Evolutionary conservation across 768 basidiomycete genomes (phyloP).

Genomic region (Pisolithus sp.): DNA sequence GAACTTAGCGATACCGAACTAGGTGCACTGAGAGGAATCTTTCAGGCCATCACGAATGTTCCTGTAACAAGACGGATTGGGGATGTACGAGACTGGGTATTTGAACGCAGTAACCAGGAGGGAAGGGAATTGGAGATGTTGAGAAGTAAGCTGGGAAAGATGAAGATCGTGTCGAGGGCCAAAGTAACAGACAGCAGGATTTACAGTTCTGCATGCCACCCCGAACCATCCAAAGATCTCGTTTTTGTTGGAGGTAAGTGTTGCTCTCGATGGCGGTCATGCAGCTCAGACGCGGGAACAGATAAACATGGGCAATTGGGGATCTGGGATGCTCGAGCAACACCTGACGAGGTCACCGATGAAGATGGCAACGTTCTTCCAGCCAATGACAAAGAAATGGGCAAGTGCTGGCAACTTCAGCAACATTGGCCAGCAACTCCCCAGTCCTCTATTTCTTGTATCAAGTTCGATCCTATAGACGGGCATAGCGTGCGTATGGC

Average conservation of each 20-base stretch:
- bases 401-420: constrained; percentile 76
- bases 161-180: constrained; percentile 69
- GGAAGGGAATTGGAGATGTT: constrained; percentile 46
- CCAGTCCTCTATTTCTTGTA: constrained; percentile 71
- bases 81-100: constrained; percentile 48
- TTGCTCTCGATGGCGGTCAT: background rate
- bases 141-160: constrained; percentile 42
- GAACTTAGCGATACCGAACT: constrained; percentile 42
- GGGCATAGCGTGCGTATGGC: constrained; percentile 54
- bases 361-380: constrained; percentile 50
- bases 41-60: constrained; percentile 36
- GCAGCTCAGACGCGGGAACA: constrained; percentile 21
- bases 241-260: constrained; percentile 77
- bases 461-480: constrained; percentile 73
- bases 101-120: constrained; percentile 41
- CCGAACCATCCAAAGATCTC: constrained; percentile 71
- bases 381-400: constrained; percentile 46
- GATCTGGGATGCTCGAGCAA: constrained; percentile 80
- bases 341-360: constrained; percentile 55
- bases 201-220: constrained; percentile 78
- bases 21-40: constrained; percentile 36
- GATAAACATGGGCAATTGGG: constrained; percentile 82
- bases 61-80: constrained; percentile 33
- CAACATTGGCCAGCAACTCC: constrained; percentile 78
- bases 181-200: constrained; percentile 73